Evolutionary conservation across 2,329 filamentous ascomycete genomes (phyloP).

Genomic region (Ophiocordyceps unilateralis): DNA sequence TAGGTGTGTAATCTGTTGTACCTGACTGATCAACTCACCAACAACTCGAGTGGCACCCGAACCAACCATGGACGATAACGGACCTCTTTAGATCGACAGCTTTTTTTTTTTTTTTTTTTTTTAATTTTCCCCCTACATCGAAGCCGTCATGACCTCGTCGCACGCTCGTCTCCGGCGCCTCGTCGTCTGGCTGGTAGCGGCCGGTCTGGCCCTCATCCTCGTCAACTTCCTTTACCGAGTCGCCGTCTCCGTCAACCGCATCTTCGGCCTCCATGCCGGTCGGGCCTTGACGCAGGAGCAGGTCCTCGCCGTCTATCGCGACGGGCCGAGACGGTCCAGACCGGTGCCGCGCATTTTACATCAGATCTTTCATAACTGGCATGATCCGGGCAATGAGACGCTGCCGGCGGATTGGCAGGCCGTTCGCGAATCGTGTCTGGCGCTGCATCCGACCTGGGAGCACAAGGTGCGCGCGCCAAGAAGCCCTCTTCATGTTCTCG

Average conservation of each 20-base stretch:
- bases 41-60: no score
- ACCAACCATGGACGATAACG: no score
- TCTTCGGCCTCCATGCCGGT: conserved; percentile 2
- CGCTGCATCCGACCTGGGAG: conserved; percentile 3
- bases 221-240: neutral
- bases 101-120: no score
- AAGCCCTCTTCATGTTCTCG: neutral
- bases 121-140: no score
- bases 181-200: neutral
- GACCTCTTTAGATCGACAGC: no score
- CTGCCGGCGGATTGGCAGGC: neutral
- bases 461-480: conserved; percentile 2
- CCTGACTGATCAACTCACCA: no score
- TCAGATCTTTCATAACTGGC: conserved; percentile 2
- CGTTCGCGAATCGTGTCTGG: neutral
- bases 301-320: neutral
- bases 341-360: conserved; percentile 3
- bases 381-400: conserved; percentile 1
- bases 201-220: neutral
- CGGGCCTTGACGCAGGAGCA: conserved; percentile 1
- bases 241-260: neutral
- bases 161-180: neutral
- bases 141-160: neutral
- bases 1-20: no score
- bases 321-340: neutral